Percentiles rank a stretch among this genome's conserved stretches.
These are phyloP conservation scores for Hordeum vulgare DNA, from an alignment of 176 grass and related monocot species.

Conservation along the genomic window MorexV3_pseudomolecules_assembly NC_058524.1:25283928-25284427, in stretches of 20 bases:
- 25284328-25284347: background rate
- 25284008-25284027: too few relatives aligned
- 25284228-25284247: background rate
- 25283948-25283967: too few relatives aligned
- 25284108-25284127: background rate
- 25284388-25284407: background rate
- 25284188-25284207: background rate
- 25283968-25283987: too few relatives aligned
- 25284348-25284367: background rate
- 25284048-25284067: background rate
- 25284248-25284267: background rate
- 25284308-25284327: background rate
- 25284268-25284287: background rate
- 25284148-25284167: background rate
- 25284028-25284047: background rate
- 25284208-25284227: background rate
- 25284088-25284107: background rate
- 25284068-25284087: background rate
- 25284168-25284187: background rate
- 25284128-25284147: background rate
- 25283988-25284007: too few relatives aligned
- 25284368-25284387: background rate
- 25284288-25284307: background rate
- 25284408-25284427: background rate
- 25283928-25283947: too few relatives aligned